Evolutionary conservation across 176 grass and related monocot genomes (phyloP).

Genomic region (Chrysopogon serrulatus): DNA sequence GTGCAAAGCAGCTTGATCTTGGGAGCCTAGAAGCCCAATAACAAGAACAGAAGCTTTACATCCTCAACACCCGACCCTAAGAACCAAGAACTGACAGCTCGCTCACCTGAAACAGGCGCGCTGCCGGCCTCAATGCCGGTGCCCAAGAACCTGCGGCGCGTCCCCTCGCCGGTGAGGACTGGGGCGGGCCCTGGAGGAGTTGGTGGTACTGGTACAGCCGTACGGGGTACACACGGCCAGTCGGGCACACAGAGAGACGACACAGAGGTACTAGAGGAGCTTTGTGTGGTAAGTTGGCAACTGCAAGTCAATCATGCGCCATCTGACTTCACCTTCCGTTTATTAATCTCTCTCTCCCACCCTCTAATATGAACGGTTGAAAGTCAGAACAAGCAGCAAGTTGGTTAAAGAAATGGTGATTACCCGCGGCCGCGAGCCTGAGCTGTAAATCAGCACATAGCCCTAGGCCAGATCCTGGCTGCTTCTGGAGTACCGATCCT

Average conservation of each 20-base stretch:
- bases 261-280: neutral
- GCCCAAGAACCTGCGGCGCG: neutral
- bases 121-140: neutral
- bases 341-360: neutral
- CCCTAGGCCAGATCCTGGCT: conserved; percentile 15
- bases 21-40: neutral
- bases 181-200: neutral
- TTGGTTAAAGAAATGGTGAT: neutral
- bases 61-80: neutral
- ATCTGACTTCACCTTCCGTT: neutral
- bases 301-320: neutral
- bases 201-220: neutral
- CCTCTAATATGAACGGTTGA: neutral
- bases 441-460: conserved; percentile 5
- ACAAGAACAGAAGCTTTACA: neutral
- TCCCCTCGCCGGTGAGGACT: neutral
- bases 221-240: neutral
- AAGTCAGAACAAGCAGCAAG: neutral
- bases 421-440: neutral
- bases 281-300: neutral
- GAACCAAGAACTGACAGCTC: neutral
- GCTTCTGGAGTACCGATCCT: neutral
- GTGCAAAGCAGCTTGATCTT: neutral
- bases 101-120: conserved; percentile 11
- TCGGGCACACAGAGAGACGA: neutral